These are phyloP conservation scores for Aphanomyces astaci DNA, from an alignment of 352 stramenopile species.

Conservation along the genomic window DNA sequence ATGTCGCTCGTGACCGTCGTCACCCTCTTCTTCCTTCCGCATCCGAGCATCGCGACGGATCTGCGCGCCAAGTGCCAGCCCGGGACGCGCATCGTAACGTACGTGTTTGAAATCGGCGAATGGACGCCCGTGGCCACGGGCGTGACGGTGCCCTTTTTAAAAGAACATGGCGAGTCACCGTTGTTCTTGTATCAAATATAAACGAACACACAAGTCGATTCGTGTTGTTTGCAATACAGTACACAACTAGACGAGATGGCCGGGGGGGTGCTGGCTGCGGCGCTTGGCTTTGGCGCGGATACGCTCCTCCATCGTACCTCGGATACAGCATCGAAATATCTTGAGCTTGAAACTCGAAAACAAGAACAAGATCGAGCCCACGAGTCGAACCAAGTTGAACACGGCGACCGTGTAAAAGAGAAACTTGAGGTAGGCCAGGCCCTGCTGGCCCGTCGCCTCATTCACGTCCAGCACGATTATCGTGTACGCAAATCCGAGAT, in stretches of 20 bases:
- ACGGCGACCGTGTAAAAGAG: slow-evolving; percentile 24
- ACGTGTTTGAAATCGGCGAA: slow-evolving; percentile 57
- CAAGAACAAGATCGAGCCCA: slow-evolving; percentile 22
- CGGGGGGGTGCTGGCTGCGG: not conserved
- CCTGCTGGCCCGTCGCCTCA: slow-evolving; percentile 27
- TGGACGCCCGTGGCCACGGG: slow-evolving; percentile 38
- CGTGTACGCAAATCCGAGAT: slow-evolving; percentile 33
- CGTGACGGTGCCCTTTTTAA: slow-evolving; percentile 55
- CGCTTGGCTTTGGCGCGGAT: slow-evolving; percentile 20
- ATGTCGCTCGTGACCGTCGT: slow-evolving; percentile 41
- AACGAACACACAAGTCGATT: not conserved
- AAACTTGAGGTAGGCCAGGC: slow-evolving; percentile 26
- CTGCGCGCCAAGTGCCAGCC: slow-evolving; percentile 34
- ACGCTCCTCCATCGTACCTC: slow-evolving; percentile 22
- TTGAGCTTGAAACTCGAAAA: slow-evolving; percentile 13
- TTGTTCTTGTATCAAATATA: slow-evolving; percentile 47
- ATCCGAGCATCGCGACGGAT: slow-evolving; percentile 34
- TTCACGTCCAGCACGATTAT: slow-evolving; percentile 59
- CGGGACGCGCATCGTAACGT: slow-evolving; percentile 48
- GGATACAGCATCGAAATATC: slow-evolving; percentile 18
- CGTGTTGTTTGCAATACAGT: not conserved
- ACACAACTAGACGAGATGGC: not conserved
- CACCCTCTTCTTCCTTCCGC: slow-evolving; percentile 59
- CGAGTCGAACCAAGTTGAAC: slow-evolving; percentile 23
- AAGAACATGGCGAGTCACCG: slow-evolving; percentile 34